Evolutionary conservation across 2,329 filamentous ascomycete genomes (phyloP).

Genomic region (Colletotrichum nymphaeae): DNA sequence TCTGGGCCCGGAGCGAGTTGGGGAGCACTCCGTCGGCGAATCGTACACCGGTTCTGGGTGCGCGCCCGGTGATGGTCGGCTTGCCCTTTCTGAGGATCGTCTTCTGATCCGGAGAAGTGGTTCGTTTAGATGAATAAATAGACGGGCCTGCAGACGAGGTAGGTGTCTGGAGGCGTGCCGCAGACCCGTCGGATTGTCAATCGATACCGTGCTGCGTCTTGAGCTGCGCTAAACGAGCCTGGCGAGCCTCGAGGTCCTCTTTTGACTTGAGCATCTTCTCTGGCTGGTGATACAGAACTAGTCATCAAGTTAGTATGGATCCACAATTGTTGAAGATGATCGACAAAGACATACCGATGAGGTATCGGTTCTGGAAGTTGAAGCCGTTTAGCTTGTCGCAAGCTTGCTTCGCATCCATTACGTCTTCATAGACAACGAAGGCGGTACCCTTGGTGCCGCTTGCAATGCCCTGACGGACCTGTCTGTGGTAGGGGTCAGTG

Average conservation of each 20-base stretch:
- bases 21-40: constrained; percentile 54
- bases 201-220: constrained; percentile 99
- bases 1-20: constrained; percentile 44
- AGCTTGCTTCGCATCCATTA: constrained; percentile 97
- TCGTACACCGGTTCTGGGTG: constrained; percentile 53
- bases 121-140: constrained; percentile 54
- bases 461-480: constrained; percentile 98
- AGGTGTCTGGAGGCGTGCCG: constrained; percentile 56
- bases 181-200: constrained; percentile 85
- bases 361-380: constrained; percentile 99
- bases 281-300: constrained; percentile 73
- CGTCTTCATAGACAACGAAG: constrained; percentile 99
- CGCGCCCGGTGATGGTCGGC: constrained; percentile 50
- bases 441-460: constrained; percentile 98
- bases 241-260: constrained; percentile 92
- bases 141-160: constrained; percentile 72
- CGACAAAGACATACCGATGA: constrained; percentile 79
- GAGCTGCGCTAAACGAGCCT: constrained; percentile 97
- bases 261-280: constrained; percentile 82
- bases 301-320: constrained; percentile 21
- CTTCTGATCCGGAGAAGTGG: constrained; percentile 52
- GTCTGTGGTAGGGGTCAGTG: constrained; percentile 64
- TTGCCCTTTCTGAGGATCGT: constrained; percentile 58
- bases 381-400: constrained; percentile 99
- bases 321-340: constrained; percentile 19